Base-by-base conservation (phyloP, 495 filamentous ascomycete genomes). In the Aspergillus sparsus region DNA sequence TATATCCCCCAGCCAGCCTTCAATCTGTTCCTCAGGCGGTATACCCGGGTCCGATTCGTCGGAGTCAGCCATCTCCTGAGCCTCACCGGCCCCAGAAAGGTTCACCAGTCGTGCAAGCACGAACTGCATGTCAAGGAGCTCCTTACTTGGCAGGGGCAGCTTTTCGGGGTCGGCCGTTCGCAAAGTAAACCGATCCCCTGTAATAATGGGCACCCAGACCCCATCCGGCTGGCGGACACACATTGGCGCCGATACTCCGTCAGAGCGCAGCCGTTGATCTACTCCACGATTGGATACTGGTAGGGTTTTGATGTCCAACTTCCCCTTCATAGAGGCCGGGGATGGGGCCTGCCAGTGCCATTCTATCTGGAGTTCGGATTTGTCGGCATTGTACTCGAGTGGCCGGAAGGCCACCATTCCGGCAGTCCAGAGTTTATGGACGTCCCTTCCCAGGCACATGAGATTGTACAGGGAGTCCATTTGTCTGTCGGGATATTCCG, bases 61-160 rank as follows among this genome's bases (percentile, higher is more conserved):
- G 37, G 10, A 41, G 37, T 41, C 37, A 41, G 37, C 37, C 37
- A 52, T 12, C 10, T 52, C 56, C 21, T 51, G 15, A 42, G 7
- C 21, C 15, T 60, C 47, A 34, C 47, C 57, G 16, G 57, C 57
- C 34, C 57, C 57, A 15, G 57, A 60, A 27, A 60, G 33, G 47
- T 53, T 53, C 8, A 60, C 27, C 15, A 60, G 7, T 27, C 57
- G 47, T 7, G 33, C 16, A 15, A 60, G 49, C 10, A 53, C 33
- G 33, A 53, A 60, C 42, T 60, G 57, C 57, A 60, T 60, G n/a
- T 53, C 47, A 16, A 57, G 55, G 8, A 57, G 44, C 16, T 46
- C 55, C 36, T 57, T 49, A 34, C 55, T 45, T 12, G 39, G 54
- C n/a, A 47, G 32, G 15, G 41, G 39, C 31, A 46, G 54, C 8